Evolutionary conservation across 2,329 filamentous ascomycete genomes (phyloP), one percentile per base, ranked within the genome.

Genomic region (Cercospora sp.): DNA sequence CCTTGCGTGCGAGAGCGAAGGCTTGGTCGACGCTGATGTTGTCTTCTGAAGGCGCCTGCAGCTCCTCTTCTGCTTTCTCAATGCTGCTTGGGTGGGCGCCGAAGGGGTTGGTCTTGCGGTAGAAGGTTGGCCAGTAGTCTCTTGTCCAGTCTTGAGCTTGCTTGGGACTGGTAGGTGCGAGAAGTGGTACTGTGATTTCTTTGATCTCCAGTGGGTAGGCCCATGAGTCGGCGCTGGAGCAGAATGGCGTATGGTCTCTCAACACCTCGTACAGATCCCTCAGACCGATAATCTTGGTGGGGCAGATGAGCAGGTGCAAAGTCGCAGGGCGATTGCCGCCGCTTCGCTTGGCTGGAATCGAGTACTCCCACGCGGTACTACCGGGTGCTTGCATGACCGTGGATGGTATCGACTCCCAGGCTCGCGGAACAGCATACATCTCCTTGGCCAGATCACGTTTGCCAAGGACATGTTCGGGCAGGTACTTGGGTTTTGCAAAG

Each of bases 31-130:
- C 87, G 71, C 91, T 86, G 57, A 85, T 81, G 66, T 76, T 76
- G 49, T 70, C 72, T 13, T 66, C 65, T 24, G 66, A 65, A 58
- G 75, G 72, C 21, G 72, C 63, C 66, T 85, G 84, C 63, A 96
- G 87, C 69, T 92, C 89, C 12, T 89, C 86, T 45, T 90, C 89
- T 30, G 90, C 88, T 68, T 90, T 88, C 51, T 86, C 83, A 66
- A 94, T 88, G 77, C 91, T 87, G 75, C 89, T 88, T 69, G 92
- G 92, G 77, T 96, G 92, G 18, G 92, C 92, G 3, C 92, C 92
- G 68, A 94, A 91, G 2, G 92, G 92, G 76, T 95, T 95, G 72
- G 91, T 94, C 82, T 93, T 93, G 71, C 92, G 90, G 81, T 95
- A 96, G 60, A 94, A 88, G 1, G 90, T 91, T 12, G 92, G 92